A percentile compares a stretch with the other conserved stretches of the same genome.
phyloP scores from a whole-genome alignment of 768 basidiomycete species.

The Dendrothele bispora region DNA sequence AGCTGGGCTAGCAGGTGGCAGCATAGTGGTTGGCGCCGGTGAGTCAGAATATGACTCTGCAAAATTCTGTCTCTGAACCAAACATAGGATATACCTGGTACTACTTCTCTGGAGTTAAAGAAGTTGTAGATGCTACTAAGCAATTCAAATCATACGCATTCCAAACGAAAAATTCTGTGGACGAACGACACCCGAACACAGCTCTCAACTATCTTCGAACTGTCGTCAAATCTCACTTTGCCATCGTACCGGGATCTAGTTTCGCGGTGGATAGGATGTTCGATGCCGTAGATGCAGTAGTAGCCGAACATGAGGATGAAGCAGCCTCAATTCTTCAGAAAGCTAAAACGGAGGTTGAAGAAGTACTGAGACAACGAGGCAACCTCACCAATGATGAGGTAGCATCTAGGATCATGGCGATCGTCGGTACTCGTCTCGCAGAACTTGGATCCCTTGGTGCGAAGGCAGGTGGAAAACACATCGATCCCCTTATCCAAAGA shows the following conservation, averaged over 20 bases:
- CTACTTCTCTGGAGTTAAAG: conserved; percentile 39
- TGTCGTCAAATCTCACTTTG: conserved; percentile 40
- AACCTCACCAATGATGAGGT: conserved; percentile 13
- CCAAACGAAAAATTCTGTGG: conserved; percentile 9
- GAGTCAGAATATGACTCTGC: background rate
- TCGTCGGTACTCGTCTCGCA: conserved; percentile 20
- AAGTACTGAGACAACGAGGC: conserved; percentile 19
- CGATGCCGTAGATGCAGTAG: conserved; percentile 38
- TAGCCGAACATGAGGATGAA: conserved; percentile 38
- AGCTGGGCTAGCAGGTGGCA: conserved; percentile 30
- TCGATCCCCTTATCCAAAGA: no score
- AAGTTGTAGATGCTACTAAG: conserved; percentile 32
- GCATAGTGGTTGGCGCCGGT: conserved; percentile 28
- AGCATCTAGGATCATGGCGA: conserved; percentile 23
- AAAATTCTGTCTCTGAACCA: background rate
- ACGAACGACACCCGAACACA: conserved; percentile 19
- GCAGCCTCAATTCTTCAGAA: conserved; percentile 33
- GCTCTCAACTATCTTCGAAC: conserved; percentile 37
- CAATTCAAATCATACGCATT: conserved; percentile 22
- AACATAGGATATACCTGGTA: conserved; percentile 38
- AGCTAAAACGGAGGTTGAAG: conserved; percentile 35
- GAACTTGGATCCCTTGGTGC: conserved; percentile 27
- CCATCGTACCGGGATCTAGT: conserved; percentile 36
- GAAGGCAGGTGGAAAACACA: conserved; percentile 23
- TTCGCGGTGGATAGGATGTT: conserved; percentile 41